Conservation (phyloP, 352 stramenopile genomes). For the Phytophthora foliorum region DNA sequence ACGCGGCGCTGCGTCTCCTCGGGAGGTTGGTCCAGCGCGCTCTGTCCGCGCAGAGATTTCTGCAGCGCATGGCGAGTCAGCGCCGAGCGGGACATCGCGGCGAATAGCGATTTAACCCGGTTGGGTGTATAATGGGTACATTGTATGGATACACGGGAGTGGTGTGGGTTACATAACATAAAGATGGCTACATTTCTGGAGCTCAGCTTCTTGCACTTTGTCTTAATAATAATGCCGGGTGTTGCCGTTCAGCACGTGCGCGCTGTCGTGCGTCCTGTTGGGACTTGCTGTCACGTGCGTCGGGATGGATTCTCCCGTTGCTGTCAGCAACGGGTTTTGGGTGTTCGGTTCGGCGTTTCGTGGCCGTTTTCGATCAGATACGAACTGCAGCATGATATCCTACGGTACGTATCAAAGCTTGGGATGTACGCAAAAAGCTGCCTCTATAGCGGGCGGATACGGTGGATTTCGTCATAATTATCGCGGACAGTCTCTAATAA, state of each 20-base stretch:
- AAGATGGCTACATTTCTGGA: background rate
- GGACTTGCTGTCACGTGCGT: too few relatives aligned
- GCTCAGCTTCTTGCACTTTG: background rate
- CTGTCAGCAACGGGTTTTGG: background rate
- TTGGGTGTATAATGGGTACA: conserved; percentile 3
- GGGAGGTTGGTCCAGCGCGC: conserved; percentile 31
- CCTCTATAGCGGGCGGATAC: conserved; percentile 17
- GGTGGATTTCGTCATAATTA: conserved; percentile 45
- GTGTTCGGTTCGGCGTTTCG: conserved; percentile 24
- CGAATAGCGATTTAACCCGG: background rate
- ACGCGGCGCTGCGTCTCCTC: conserved; percentile 65
- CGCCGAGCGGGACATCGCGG: conserved; percentile 80
- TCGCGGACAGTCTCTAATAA: conserved; percentile 44
- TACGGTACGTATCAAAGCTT: too few relatives aligned
- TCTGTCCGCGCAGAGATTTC: conserved; percentile 63
- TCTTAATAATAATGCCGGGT: conserved; percentile 5
- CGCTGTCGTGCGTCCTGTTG: conserved; percentile 13
- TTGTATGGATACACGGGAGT: background rate
- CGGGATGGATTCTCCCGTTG: too few relatives aligned
- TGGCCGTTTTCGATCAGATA: conserved; percentile 10
- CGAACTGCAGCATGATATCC: conserved; percentile 1
- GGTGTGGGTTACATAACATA: background rate
- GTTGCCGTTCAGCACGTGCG: conserved; percentile 4
- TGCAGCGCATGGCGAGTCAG: conserved; percentile 72
- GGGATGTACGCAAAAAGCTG: conserved; percentile 30